Evolutionary conservation across 2,329 filamentous ascomycete genomes (phyloP).

Genomic region (Pyrenophora seminiperda): DNA sequence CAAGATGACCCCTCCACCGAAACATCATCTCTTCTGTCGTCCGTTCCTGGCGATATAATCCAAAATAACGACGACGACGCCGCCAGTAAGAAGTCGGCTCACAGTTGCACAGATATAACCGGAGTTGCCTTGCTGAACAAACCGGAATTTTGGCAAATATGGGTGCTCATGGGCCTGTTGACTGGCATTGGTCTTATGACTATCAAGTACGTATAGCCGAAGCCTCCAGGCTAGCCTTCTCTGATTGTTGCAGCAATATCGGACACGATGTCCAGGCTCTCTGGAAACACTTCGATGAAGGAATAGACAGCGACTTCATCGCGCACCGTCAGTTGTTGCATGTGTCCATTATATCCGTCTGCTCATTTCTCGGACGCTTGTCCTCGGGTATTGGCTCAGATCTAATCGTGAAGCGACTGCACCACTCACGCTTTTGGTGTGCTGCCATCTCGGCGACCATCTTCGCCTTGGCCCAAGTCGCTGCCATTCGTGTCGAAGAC

Average conservation of each 20-base stretch:
- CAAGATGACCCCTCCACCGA: conserved; percentile 65
- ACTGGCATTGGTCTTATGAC: conserved; percentile 97
- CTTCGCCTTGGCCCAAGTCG: conserved; percentile 79
- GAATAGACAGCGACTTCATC: conserved; percentile 73
- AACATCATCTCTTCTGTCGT: conserved; percentile 75
- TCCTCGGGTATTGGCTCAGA: conserved; percentile 80
- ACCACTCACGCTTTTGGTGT: conserved; percentile 88
- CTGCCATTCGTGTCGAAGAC: conserved; percentile 74
- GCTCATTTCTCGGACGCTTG: conserved; percentile 82
- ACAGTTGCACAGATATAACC: conserved; percentile 87
- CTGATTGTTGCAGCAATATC: conserved; percentile 73
- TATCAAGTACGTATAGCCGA: conserved; percentile 75
- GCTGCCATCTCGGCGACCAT: conserved; percentile 76
- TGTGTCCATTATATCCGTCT: conserved; percentile 89
- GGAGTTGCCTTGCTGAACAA: conserved; percentile 74
- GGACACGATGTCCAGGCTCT: conserved; percentile 87
- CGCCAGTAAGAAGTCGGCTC: conserved; percentile 69
- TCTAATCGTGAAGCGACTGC: conserved; percentile 78
- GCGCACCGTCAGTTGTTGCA: conserved; percentile 84
- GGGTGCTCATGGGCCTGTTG: conserved; percentile 83
- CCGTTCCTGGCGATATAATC: conserved; percentile 62
- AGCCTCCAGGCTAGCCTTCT: neutral
- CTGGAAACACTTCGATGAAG: conserved; percentile 83
- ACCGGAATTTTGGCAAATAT: conserved; percentile 89
- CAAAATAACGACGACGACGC: conserved; percentile 51